These are phyloP conservation scores for Irpex sp. DNA, from an alignment of 1,284 basidiomycete genomes.

Conservation along the genomic window DNA sequence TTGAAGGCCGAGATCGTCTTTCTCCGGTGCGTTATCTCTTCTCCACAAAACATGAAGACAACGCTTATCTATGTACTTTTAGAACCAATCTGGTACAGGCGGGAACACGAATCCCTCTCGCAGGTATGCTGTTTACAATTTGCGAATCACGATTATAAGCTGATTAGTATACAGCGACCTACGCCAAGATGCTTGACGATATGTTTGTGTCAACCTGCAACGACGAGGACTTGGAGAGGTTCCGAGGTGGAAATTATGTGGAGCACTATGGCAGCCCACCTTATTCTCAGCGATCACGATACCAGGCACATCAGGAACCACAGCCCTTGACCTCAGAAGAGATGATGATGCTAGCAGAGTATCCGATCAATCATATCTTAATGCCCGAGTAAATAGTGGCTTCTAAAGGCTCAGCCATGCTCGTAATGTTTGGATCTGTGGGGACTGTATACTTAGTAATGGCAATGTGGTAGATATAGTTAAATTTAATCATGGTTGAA, in stretches of 20 bases:
- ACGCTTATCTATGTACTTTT: constrained; percentile 6
- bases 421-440: no score
- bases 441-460: no score
- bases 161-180: constrained; percentile 2
- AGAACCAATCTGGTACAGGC: constrained; percentile 47
- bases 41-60: neutral
- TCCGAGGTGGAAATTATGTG: neutral
- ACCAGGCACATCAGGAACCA: neutral
- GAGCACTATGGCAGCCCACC: neutral
- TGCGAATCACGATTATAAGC: neutral
- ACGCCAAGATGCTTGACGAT: constrained; percentile 5
- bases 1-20: constrained; percentile 57
- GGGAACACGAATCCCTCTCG: constrained; percentile 57
- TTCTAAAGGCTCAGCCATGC: neutral
- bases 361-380: neutral
- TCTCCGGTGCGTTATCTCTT: constrained; percentile 43
- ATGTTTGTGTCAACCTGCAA: constrained; percentile 6
- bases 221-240: neutral
- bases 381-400: neutral
- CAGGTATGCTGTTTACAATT: constrained; percentile 30
- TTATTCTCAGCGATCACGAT: neutral
- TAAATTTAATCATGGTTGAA: neutral
- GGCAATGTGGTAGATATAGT: neutral
- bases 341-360: neutral
- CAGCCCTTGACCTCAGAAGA: neutral